phyloP scores from a whole-genome alignment of 306 rosid species.

The Cicer cuneatum region DNA sequence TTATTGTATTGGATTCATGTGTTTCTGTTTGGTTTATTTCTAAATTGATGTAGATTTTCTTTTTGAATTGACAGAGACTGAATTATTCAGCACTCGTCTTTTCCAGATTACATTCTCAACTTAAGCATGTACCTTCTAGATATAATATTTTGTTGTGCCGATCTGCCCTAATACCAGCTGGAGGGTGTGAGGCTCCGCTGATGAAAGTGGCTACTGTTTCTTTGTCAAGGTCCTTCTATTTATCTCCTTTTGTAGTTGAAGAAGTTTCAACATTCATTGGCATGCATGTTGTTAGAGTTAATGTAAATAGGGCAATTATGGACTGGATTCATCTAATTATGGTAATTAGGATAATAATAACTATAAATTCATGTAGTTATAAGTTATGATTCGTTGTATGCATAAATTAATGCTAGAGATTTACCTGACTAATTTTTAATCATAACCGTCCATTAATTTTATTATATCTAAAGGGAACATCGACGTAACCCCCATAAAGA shows the following conservation, averaged over 20 bases:
- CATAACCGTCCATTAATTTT: no score
- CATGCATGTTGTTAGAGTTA: constrained; percentile 2
- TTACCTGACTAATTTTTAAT: no score
- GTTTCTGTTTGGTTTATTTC: constrained; percentile 19
- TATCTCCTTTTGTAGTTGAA: constrained; percentile 17
- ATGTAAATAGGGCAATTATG: neutral
- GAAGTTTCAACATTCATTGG: constrained; percentile 25
- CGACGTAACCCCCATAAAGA: no score
- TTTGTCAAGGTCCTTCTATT: constrained; percentile 63
- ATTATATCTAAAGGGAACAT: no score
- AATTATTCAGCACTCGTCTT: constrained; percentile 59
- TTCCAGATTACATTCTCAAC: constrained; percentile 53
- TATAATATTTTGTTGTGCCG: constrained; percentile 62
- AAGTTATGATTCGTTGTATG: neutral
- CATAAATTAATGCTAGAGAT: neutral
- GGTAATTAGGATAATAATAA: neutral
- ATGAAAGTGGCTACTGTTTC: constrained; percentile 67
- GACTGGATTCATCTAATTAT: neutral
- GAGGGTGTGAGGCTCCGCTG: constrained; percentile 63
- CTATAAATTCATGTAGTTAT: neutral
- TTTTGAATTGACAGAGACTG: constrained; percentile 55
- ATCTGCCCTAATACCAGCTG: constrained; percentile 65
- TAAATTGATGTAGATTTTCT: constrained; percentile 39
- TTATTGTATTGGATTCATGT: constrained; percentile 12
- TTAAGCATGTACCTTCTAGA: constrained; percentile 59